Base-by-base conservation (phyloP, 2,329 filamentous ascomycete genomes). In the Beauveria bassiana region DNA sequence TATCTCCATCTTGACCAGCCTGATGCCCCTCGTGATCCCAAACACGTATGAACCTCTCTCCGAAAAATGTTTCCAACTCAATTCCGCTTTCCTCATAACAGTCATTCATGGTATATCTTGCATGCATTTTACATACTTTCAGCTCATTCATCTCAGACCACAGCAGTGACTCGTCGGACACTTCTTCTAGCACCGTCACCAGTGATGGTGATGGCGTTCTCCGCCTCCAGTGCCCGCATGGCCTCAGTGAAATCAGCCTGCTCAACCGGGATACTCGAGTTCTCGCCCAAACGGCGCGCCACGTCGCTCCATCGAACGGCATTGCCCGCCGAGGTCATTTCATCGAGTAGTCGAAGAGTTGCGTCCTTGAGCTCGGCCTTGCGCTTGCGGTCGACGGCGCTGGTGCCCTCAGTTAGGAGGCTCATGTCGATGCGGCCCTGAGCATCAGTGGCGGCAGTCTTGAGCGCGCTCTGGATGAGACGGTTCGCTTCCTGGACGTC, bases 401-500 rank as follows among this genome's bases (percentile, higher is more conserved):
- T 92, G 2, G 91, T 96, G n/a, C 95, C 95, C 71, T 98, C 95
- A 0, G 93, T 97, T 65, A 99, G 80, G 54, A 99, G 79, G 61
- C 90, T 89, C 95, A 99, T 98, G 72, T 99, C 95, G 70, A 99
- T 98, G 62, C 96, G 82, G 61, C 95, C 95, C 68, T 96, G 83
- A 0, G 91, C 79, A 72, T 99, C 96, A 0, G 96, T 99, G n/a
- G 95, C 95, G 0, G 93, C 91, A 66, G 96, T 96, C 81, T 98
- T 98, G 70, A 99, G 85, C 1, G 96, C 95, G 1, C 87, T 90
- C 70, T 93, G 91, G 75, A 99, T 99, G 47, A 99, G 81, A 12
- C 95, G 88, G 52, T 96, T 91, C 0, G 95, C 93, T 77, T 99
- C 95, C 55, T 86, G 78, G 6, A 99, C 96, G 70, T 99, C 96